A percentile compares a stretch with the other conserved stretches of the same genome.
Evolutionary conservation across 1,284 basidiomycete species (phyloP).

Genomic region (Leccinum solheimii): DNA sequence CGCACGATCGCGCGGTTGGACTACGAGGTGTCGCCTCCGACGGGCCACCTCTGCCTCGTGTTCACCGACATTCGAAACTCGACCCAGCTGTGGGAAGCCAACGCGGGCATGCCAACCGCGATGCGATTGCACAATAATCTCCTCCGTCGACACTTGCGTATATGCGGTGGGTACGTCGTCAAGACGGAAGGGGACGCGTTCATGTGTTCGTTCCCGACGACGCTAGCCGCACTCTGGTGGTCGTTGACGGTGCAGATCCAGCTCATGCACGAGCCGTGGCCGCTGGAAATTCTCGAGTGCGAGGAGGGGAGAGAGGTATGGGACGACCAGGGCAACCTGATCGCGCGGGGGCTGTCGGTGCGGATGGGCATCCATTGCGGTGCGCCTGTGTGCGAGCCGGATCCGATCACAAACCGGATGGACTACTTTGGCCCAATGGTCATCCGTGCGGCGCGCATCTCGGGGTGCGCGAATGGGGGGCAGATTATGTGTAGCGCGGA

Average conservation of each 20-base stretch:
- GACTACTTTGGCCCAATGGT: slow-evolving; percentile 96
- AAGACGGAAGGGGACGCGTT: slow-evolving; percentile 99
- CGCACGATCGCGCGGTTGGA: slow-evolving; percentile 62
- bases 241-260: slow-evolving; percentile 87
- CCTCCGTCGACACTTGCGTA: slow-evolving; percentile 82
- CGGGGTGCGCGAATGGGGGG: slow-evolving; percentile 84
- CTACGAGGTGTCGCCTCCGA: slow-evolving; percentile 82
- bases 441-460: slow-evolving; percentile 89
- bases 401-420: slow-evolving; percentile 95
- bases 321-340: slow-evolving; percentile 68
- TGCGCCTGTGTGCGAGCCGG: slow-evolving; percentile 86
- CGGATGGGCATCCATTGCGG: slow-evolving; percentile 99
- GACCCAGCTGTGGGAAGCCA: slow-evolving; percentile 96
- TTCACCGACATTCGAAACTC: slow-evolving; percentile 43
- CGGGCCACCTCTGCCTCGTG: slow-evolving; percentile 89
- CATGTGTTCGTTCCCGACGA: slow-evolving; percentile 96
- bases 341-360: slow-evolving; percentile 90
- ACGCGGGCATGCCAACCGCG: slow-evolving; percentile 94
- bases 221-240: slow-evolving; percentile 89
- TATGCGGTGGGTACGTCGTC: slow-evolving; percentile 97
- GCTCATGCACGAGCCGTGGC: slow-evolving; percentile 89
- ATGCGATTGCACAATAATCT: slow-evolving; percentile 92
- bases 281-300: slow-evolving; percentile 89
- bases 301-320: slow-evolving; percentile 86
- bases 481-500: slow-evolving; percentile 95